Evolutionary conservation across 257 asterid genomes (phyloP).

Genomic region (Solanum sejunctum): DNA sequence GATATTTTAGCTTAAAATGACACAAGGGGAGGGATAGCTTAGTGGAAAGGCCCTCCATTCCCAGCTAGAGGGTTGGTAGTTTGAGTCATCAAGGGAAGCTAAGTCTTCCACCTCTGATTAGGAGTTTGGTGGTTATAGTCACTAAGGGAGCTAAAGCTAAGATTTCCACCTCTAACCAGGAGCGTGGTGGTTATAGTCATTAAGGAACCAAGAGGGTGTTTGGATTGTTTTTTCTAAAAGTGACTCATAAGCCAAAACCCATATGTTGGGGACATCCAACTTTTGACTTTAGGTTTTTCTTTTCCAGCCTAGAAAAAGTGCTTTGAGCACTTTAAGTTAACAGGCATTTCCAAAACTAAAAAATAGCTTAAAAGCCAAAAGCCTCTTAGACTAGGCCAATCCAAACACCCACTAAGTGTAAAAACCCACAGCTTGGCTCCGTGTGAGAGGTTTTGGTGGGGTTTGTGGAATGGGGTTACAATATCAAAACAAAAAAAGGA

Average conservation of each 20-base stretch:
- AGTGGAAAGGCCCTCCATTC: background rate
- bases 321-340: too few species aligned
- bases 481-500: background rate
- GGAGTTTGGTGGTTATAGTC: background rate
- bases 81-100: background rate
- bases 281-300: too few species aligned
- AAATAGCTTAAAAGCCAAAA: too few species aligned
- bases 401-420: too few species aligned
- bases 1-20: background rate
- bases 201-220: background rate
- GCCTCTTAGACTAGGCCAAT: too few species aligned
- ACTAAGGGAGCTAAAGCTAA: background rate
- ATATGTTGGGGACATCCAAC: background rate
- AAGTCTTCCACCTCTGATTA: background rate
- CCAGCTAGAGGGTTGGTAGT: background rate
- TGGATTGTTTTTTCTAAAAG: too few species aligned
- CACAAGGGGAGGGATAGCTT: background rate
- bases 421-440: too few species aligned
- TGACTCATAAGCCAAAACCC: background rate
- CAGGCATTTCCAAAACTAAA: too few species aligned
- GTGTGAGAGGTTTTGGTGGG: background rate
- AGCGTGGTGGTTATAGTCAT: background rate
- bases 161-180: background rate
- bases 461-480: background rate
- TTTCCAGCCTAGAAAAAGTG: too few species aligned